Evolutionary conservation across 2,329 filamentous ascomycete species (phyloP).

Genomic region (Ophiocordyceps sinensis): DNA sequence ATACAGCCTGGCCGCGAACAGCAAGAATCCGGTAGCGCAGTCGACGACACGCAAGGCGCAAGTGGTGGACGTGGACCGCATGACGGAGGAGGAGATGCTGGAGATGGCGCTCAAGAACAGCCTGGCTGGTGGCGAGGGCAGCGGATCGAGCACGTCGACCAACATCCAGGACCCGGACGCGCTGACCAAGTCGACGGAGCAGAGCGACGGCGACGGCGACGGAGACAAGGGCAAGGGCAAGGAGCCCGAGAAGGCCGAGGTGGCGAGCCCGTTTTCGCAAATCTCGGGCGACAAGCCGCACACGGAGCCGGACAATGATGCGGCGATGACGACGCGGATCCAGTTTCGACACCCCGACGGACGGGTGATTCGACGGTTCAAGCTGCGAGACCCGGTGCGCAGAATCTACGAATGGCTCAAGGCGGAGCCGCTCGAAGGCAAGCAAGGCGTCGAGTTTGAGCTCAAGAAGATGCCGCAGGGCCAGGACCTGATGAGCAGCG

Average conservation of each 20-base stretch:
- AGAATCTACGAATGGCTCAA: slow-evolving; percentile 96
- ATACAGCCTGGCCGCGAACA: slow-evolving; percentile 76
- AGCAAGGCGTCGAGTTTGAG: slow-evolving; percentile 68
- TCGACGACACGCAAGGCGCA: slow-evolving; percentile 45
- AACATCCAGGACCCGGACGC: slow-evolving; percentile 73
- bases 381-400: slow-evolving; percentile 58
- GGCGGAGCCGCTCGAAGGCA: slow-evolving; percentile 68
- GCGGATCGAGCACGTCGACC: slow-evolving; percentile 22
- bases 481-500: slow-evolving; percentile 63
- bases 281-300: slow-evolving; percentile 66
- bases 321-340: slow-evolving; percentile 66
- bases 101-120: slow-evolving; percentile 89
- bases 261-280: slow-evolving; percentile 40
- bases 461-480: slow-evolving; percentile 67
- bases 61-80: slow-evolving; percentile 62
- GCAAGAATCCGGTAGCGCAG: slow-evolving; percentile 83
- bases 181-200: slow-evolving; percentile 52
- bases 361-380: slow-evolving; percentile 77
- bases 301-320: slow-evolving; percentile 58
- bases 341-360: slow-evolving; percentile 82
- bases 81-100: slow-evolving; percentile 97
- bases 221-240: slow-evolving; percentile 42
- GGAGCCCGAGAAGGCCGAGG: slow-evolving; percentile 20
- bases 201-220: not conserved
- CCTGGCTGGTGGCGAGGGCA: slow-evolving; percentile 33